A percentile compares a stretch with the other conserved stretches of the same genome.
These are phyloP conservation scores for Metarhizium brunneum DNA, from an alignment of 2,329 filamentous ascomycete species.

Conservation along the genomic window DNA sequence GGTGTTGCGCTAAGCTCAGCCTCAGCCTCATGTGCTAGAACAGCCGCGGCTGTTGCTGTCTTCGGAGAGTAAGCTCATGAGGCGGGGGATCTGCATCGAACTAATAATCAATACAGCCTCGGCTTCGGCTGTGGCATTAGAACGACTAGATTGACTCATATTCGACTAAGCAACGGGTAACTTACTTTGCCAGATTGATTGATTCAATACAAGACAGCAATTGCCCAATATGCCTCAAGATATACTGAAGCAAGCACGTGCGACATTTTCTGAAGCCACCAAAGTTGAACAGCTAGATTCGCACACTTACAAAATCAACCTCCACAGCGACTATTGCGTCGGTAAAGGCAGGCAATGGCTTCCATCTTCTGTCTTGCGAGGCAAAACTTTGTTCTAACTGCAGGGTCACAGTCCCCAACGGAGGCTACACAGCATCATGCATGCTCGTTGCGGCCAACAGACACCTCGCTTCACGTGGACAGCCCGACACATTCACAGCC, in stretches of 20 bases:
- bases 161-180: too few relatives aligned
- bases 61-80: too few relatives aligned
- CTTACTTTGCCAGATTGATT: too few relatives aligned
- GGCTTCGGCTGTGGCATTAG: too few relatives aligned
- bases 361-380: neutral
- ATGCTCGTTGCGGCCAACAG: conserved; percentile 20
- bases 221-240: neutral
- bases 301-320: conserved; percentile 14
- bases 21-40: too few relatives aligned
- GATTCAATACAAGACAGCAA: neutral
- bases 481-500: conserved; percentile 23
- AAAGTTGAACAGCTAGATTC: conserved; percentile 13
- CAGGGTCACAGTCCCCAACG: conserved; percentile 25
- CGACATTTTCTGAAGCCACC: conserved; percentile 9
- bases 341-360: conserved; percentile 11
- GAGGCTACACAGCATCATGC: conserved; percentile 28
- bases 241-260: neutral
- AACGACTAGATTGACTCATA: too few relatives aligned
- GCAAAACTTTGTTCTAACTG: neutral
- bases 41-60: too few relatives aligned
- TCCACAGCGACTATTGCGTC: conserved; percentile 13
- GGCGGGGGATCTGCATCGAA: too few relatives aligned
- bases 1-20: too few relatives aligned
- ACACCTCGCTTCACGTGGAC: conserved; percentile 18
- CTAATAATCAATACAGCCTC: too few relatives aligned